phyloP scores from a whole-genome alignment of 352 stramenopile species.

The Phytophthora cryptogea region DNA sequence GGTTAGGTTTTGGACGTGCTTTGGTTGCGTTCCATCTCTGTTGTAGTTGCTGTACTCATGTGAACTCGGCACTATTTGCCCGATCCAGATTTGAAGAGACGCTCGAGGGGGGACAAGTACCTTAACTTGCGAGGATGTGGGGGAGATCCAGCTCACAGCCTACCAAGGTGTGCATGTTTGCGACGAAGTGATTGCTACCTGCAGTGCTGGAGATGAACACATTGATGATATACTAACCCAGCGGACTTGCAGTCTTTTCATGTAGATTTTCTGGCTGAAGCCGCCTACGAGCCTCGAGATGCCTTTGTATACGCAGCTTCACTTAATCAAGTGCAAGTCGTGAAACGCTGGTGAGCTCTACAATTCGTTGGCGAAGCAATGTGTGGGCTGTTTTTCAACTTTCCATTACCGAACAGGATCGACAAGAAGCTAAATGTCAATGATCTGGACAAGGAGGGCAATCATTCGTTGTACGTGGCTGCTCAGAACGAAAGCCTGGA shows the following conservation, averaged over 20 bases:
- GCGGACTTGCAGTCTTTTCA: constrained; percentile 36
- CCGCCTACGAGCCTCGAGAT: constrained; percentile 43
- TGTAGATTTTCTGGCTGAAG: constrained; percentile 38
- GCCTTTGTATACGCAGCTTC: constrained; percentile 73
- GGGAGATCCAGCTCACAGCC: constrained; percentile 3
- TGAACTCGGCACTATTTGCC: background rate
- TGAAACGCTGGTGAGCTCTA: constrained; percentile 48
- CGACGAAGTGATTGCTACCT: background rate
- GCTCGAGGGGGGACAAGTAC: background rate
- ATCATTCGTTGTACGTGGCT: constrained; percentile 50
- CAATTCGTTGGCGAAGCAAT: background rate
- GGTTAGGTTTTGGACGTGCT: no score
- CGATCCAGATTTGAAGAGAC: constrained; percentile 10
- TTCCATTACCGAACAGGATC: constrained; percentile 45
- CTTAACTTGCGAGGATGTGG: constrained; percentile 5
- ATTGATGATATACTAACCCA: background rate
- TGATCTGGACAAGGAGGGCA: constrained; percentile 52
- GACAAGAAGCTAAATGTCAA: constrained; percentile 50
- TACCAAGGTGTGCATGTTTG: constrained; percentile 3
- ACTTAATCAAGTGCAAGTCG: constrained; percentile 66
- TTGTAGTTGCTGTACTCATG: no score
- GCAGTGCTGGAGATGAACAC: background rate
- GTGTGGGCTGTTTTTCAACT: background rate
- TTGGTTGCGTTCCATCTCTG: no score
- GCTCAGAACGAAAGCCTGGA: constrained; percentile 67